A percentile compares a stretch with the other conserved stretches of the same genome.
Evolutionary conservation across 257 asterid species (phyloP).

Genomic region (Salvia hispanica): DNA sequence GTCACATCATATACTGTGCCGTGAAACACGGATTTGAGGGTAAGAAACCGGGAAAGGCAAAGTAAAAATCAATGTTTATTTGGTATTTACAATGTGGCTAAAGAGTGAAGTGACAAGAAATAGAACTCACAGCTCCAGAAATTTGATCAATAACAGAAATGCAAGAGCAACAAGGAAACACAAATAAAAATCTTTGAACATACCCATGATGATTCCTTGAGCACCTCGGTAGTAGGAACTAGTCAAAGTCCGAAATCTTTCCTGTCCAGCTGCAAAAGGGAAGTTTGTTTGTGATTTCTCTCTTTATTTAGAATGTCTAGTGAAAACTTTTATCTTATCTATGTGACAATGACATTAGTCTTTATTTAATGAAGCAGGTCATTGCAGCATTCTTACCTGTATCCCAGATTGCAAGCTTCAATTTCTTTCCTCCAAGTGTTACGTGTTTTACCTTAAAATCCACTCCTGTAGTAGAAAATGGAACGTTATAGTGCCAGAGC

Average conservation of each 20-base stretch:
- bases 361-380: constrained; percentile 2
- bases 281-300: constrained; percentile 15
- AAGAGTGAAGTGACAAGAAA: constrained; percentile 12
- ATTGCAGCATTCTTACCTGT: constrained; percentile 60
- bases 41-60: background rate
- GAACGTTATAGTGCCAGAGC: constrained; percentile 15
- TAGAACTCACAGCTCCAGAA: background rate
- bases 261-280: constrained; percentile 64
- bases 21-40: constrained; percentile 5
- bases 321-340: too few species aligned
- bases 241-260: constrained; percentile 68
- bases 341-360: background rate
- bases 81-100: background rate
- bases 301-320: too few species aligned
- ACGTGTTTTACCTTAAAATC: constrained; percentile 97
- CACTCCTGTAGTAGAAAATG: constrained; percentile 57
- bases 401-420: constrained; percentile 99
- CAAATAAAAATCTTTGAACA: constrained; percentile 16
- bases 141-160: background rate
- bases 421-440: constrained; percentile 78
- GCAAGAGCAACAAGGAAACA: constrained; percentile 15
- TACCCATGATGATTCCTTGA: constrained; percentile 74
- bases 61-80: background rate
- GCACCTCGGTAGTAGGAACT: constrained; percentile 75
- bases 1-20: constrained; percentile 84